Evolutionary conservation across 2,329 filamentous ascomycete species (phyloP).

Genomic region (Hymenoscyphus fraxineus): DNA sequence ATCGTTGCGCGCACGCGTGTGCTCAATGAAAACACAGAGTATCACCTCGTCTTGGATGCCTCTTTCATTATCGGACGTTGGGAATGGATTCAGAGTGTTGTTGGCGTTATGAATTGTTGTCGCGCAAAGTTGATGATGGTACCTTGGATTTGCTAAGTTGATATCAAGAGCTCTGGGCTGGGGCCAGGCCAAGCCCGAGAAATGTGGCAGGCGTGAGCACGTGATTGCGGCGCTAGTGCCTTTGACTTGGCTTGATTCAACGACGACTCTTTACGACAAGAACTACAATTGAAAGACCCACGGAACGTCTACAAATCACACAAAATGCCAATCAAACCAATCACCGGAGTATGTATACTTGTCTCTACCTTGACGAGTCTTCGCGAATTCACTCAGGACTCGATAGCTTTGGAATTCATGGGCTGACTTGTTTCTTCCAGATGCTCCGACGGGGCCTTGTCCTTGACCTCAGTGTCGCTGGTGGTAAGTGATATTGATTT

Average conservation of each 20-base stretch:
- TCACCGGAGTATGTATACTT: conserved; percentile 35
- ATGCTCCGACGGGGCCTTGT: conserved; percentile 57
- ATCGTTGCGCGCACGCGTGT: background rate
- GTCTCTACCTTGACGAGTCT: background rate
- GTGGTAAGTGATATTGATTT: conserved; percentile 42
- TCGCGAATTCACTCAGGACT: conserved; percentile 6
- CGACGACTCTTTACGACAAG: conserved; percentile 24
- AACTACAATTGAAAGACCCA: conserved; percentile 30
- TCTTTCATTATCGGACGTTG: conserved; percentile 10
- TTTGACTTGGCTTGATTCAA: conserved; percentile 25
- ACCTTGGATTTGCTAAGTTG: background rate
- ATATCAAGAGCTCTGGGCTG: background rate
- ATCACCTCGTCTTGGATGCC: conserved; percentile 5
- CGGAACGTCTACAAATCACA: conserved; percentile 24
- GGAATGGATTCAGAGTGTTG: background rate
- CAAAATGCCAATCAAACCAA: conserved; percentile 37
- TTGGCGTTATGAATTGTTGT: background rate
- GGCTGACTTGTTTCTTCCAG: conserved; percentile 37
- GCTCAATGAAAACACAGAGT: conserved; percentile 4
- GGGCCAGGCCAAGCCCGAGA: background rate
- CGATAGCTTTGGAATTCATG: conserved; percentile 19
- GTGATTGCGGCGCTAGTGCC: background rate
- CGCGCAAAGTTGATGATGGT: conserved; percentile 8
- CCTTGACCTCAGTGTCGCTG: conserved; percentile 53
- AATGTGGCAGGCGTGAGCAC: background rate